Percentiles rank a stretch among this genome's conserved stretches.
phyloP scores from a whole-genome alignment of 148 eudicot species.

The Amaranthus cruentus region DNA sequence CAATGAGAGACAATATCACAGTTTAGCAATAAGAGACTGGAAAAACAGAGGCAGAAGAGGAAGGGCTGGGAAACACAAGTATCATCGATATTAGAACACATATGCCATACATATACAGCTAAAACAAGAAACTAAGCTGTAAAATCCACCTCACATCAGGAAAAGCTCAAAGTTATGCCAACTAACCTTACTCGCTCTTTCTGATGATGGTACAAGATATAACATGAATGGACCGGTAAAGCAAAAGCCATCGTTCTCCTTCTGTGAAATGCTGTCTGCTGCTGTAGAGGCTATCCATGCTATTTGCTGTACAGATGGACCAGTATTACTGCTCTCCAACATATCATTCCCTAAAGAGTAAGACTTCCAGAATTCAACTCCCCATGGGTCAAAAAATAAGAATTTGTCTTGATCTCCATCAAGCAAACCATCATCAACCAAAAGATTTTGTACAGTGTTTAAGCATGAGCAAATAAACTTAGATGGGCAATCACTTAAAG shows the following conservation, averaged over 20 bases:
- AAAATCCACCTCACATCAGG: neutral
- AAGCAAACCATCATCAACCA: constrained; percentile 32
- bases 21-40: neutral
- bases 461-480: constrained; percentile 68
- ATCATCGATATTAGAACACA: neutral
- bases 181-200: constrained; percentile 65
- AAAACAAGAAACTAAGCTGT: neutral
- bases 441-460: constrained; percentile 49
- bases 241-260: constrained; percentile 65
- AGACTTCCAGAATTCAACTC: constrained; percentile 73
- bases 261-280: constrained; percentile 65
- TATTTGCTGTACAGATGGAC: constrained; percentile 60
- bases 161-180: neutral
- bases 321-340: constrained; percentile 48
- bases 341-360: constrained; percentile 55
- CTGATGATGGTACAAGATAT: constrained; percentile 85
- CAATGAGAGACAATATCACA: neutral
- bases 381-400: constrained; percentile 60
- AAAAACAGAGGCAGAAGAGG: neutral
- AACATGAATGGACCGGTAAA: constrained; percentile 52
- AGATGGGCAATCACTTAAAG: constrained; percentile 48
- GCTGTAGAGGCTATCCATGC: constrained; percentile 87
- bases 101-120: neutral
- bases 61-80: neutral
- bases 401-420: constrained; percentile 35